Evolutionary conservation across 2,329 filamentous ascomycete genomes (phyloP), one percentile per base, ranked within the genome.

Genomic region (Aaosphaeria pasadenensis): DNA sequence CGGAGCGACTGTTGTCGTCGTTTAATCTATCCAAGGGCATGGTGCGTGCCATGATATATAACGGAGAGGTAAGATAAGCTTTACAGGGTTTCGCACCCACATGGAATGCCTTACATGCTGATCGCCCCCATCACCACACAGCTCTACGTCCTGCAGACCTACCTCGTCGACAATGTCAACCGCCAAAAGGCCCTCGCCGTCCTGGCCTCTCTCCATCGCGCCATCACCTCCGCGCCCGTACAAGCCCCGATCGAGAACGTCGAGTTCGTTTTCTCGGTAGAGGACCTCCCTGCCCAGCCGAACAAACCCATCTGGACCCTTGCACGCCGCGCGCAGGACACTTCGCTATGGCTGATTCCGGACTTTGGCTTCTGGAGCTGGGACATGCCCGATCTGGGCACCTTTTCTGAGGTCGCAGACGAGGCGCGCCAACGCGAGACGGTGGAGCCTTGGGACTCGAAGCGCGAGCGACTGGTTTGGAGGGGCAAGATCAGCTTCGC

Each of bases 291-390:
- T 45, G 7, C 33, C n/a, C 33, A 36, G 7, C n/a, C 33, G n/a
- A 9, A 36, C n/a, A 9, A 36, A 9, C 7, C 33, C 7, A 51
- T 67, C 43, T 67, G 63, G 64, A 57, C 55, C 32, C 62, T 69
- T 36, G 56, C 65, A 11, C 65, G 65, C 39, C 63, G 61, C 35
- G 54, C 58, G 2, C 59, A 64, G 29, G 63, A 67, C 40, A 46
- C 65, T 35, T 58, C 62, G 35, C 52, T 67, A 35, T 69, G 65
- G 65, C 55, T 69, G 35, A 67, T 69, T 7, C 64, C 63, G 7
- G 63, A 67, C 51, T 67, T 65, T 51, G 64, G 64, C 41, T 69
- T 62, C 52, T 69, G 63, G 64, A 62, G 56, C 50, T 69, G 64
- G 64, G 61, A 64, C 39, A 60, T 67, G 59, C 58, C 58, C n/a